Evolutionary conservation across 148 eudicot genomes (phyloP).

Genomic region (Camellia granthamiana): DNA sequence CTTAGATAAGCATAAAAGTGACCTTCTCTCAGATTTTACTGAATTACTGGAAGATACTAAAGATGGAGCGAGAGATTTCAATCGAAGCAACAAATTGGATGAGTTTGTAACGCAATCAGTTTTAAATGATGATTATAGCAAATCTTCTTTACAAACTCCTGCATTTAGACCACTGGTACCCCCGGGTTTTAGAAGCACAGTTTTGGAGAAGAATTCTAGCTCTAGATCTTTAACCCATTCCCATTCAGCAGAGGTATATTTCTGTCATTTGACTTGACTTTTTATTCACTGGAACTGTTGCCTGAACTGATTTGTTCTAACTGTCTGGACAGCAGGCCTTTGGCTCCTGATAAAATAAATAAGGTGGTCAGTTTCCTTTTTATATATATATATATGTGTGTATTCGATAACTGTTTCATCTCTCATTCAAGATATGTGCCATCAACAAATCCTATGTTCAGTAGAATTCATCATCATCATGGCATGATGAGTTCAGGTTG

Average conservation of each 20-base stretch:
- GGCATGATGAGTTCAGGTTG: neutral
- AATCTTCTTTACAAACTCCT: slow-evolving; percentile 50
- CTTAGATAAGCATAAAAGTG: slow-evolving; percentile 47
- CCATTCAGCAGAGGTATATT: slow-evolving; percentile 48
- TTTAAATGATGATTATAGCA: slow-evolving; percentile 47
- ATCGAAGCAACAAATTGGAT: slow-evolving; percentile 32
- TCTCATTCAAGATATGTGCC: neutral
- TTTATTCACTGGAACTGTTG: neutral
- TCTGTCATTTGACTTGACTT: neutral
- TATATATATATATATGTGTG: no score
- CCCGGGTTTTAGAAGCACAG: slow-evolving; percentile 74
- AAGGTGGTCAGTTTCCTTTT: no score
- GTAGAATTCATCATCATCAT: neutral
- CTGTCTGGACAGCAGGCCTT: neutral
- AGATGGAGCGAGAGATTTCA: slow-evolving; percentile 25
- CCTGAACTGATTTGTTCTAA: neutral
- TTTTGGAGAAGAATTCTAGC: slow-evolving; percentile 55
- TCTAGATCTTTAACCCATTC: slow-evolving; percentile 38
- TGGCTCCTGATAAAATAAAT: neutral
- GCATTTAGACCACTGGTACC: slow-evolving; percentile 85
- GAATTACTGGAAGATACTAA: slow-evolving; percentile 36
- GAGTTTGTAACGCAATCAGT: slow-evolving; percentile 28
- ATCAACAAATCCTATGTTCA: neutral
- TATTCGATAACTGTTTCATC: neutral
- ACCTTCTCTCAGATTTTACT: slow-evolving; percentile 27